phyloP scores from a whole-genome alignment of 345 rosid species.

The Aegle marmelos region DNA sequence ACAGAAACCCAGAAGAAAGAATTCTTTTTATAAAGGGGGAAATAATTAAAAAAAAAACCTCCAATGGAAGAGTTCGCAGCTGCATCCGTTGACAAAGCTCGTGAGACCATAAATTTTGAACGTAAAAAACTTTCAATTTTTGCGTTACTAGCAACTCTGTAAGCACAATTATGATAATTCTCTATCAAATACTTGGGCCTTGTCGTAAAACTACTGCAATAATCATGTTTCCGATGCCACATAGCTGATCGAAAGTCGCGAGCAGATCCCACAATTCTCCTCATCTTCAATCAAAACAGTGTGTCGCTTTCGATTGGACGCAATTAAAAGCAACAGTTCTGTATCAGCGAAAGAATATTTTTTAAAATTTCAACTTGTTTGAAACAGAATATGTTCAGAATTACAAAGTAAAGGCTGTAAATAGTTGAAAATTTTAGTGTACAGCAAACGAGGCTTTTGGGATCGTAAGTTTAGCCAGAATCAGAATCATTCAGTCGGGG shows the following conservation, averaged over 20 bases:
- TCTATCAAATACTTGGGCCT: conserved; percentile 24
- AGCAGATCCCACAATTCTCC: conserved; percentile 44
- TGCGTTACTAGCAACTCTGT: conserved; percentile 12
- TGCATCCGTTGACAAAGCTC: conserved; percentile 48
- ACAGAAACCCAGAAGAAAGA: conserved; percentile 11
- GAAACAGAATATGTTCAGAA: neutral
- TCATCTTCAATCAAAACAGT: conserved; percentile 43
- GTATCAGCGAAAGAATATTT: neutral
- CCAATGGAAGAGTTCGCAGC: conserved; percentile 32
- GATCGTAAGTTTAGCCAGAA: neutral
- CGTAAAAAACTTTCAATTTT: conserved; percentile 17
- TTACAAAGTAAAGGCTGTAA: neutral
- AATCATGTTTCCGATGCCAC: conserved; percentile 24
- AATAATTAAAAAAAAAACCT: conserved; percentile 35
- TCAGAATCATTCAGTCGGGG: neutral
- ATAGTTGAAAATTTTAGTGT: neutral
- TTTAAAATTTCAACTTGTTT: neutral
- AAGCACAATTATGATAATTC: conserved; percentile 17
- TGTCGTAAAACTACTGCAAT: conserved; percentile 25
- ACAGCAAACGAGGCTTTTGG: neutral
- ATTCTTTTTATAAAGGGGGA: neutral
- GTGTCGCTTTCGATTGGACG: neutral
- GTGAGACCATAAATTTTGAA: conserved; percentile 27
- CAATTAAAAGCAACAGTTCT: conserved; percentile 2
- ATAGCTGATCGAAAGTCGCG: conserved; percentile 40